Evolutionary conservation across 2,329 filamentous ascomycete species (phyloP), one percentile per base, ranked within the genome.

Genomic region (Tolypocladium endophyticum): DNA sequence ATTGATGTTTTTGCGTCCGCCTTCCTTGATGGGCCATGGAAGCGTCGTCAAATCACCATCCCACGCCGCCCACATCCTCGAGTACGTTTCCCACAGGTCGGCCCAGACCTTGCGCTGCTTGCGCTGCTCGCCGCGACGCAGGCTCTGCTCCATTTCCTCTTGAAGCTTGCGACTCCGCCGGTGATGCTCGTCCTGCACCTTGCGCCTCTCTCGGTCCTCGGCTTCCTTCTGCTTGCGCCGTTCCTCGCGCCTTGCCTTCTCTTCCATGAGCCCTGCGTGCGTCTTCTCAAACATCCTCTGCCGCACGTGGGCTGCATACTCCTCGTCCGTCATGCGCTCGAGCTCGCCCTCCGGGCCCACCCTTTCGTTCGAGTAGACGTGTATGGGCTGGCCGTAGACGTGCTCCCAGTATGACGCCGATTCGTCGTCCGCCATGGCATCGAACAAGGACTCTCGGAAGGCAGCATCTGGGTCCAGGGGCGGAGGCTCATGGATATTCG

Each of bases 361-460:
- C 7, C 68, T 64, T 56, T 77, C 73, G 33, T 82, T 79, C 0
- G 83, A 71, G 70, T 95, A 97, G 8, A 85, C 83, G 73, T 97
- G 92, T 56, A 97, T 88, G 0, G 94, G 93, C 71, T 97, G 93
- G 1, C 92, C 92, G 74, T 97, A 99, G n/a, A 99, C 90, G 20
- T 85, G 85, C 72, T 97, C 88, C 94, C 94, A 99, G 76, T 94
- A 99, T 9, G 86, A 84, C 2, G 94, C 94, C 55, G 93, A 94
- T 75, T 99, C 94, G 70, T 97, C 93, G 73, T 99, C 94, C 43
- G 92, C 93, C 74, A 99, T 87, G 38, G 94, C 94, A 72, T 99
- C 94, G 75, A 97, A 97, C 6, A 99, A 86, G 0, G 92, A 96
- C 72, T 96, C 90, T 36, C 90, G 87, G 72, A 99, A 99, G 0